These are phyloP conservation scores for Blumeria graminis DNA, from an alignment of 2,329 filamentous ascomycete species.

Conservation along the genomic window DNA sequence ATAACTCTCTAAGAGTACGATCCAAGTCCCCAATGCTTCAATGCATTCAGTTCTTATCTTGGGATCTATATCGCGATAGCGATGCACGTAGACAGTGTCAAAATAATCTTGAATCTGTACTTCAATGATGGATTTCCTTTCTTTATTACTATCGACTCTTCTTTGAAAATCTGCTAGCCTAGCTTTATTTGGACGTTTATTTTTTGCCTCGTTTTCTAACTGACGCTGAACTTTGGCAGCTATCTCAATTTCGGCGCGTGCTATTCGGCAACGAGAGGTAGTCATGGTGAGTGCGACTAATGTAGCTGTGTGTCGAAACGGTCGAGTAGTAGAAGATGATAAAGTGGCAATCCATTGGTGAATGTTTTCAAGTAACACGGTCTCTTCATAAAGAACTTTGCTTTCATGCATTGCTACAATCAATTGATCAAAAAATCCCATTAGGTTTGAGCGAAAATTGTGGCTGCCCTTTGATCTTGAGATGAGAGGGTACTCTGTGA, in stretches of 20 bases:
- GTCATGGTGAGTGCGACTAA: constrained; percentile 61
- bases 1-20: constrained; percentile 55
- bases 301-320: constrained; percentile 85
- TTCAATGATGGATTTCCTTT: constrained; percentile 31
- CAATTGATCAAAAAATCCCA: constrained; percentile 56
- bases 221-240: constrained; percentile 59
- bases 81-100: constrained; percentile 79
- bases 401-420: constrained; percentile 59
- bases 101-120: constrained; percentile 59
- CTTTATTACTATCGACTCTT: constrained; percentile 28
- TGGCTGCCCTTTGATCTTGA: constrained; percentile 53
- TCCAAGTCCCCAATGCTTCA: constrained; percentile 70
- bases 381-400: constrained; percentile 48
- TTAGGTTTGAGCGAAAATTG: constrained; percentile 54
- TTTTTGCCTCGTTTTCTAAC: constrained; percentile 51
- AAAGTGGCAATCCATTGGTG: constrained; percentile 75
- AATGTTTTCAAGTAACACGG: constrained; percentile 63
- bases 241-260: constrained; percentile 42
- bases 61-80: constrained; percentile 82
- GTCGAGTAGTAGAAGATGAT: constrained; percentile 67
- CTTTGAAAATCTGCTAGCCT: constrained; percentile 50
- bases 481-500: constrained; percentile 79
- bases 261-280: constrained; percentile 50
- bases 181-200: constrained; percentile 51
- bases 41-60: constrained; percentile 77